Percentiles rank a stretch among this genome's conserved stretches.
phyloP scores from a whole-genome alignment of 2,329 filamentous ascomycete species.

The Rhexocercosporidium sp. region DNA sequence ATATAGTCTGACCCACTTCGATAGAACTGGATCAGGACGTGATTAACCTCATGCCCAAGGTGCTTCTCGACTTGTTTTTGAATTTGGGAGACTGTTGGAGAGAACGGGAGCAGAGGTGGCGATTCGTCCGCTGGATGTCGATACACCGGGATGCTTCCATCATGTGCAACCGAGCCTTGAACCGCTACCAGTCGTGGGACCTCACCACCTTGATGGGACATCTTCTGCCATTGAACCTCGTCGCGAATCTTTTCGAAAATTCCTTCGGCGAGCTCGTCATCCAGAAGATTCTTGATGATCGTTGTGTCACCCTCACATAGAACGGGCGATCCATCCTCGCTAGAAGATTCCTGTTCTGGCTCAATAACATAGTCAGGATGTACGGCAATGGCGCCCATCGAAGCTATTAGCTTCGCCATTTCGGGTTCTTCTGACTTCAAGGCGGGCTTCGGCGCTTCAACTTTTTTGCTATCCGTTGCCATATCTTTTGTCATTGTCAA shows the following conservation, averaged over 20 bases:
- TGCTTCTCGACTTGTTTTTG: conserved; percentile 70
- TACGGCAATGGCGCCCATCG: conserved; percentile 3
- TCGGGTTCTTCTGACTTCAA: background rate
- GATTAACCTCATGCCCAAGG: conserved; percentile 83
- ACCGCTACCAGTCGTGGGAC: conserved; percentile 92
- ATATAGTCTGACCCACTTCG: conserved; percentile 90
- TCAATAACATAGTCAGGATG: conserved; percentile 5
- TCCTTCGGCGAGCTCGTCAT: conserved; percentile 56
- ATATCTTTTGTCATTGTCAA: conserved; percentile 10
- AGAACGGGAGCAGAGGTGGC: conserved; percentile 77
- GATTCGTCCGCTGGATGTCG: conserved; percentile 92
- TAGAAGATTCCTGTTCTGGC: conserved; percentile 21
- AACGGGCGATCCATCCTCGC: conserved; percentile 33
- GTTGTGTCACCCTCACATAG: conserved; percentile 84
- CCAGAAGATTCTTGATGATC: conserved; percentile 73
- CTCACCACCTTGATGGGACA: conserved; percentile 90
- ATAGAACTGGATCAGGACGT: conserved; percentile 92
- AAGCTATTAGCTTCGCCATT: background rate
- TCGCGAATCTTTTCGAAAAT: conserved; percentile 73
- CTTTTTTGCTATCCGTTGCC: background rate
- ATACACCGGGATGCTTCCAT: conserved; percentile 87
- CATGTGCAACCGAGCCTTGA: conserved; percentile 71
- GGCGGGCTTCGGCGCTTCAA: background rate
- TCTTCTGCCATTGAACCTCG: conserved; percentile 87
- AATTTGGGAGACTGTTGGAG: conserved; percentile 72